Conservation (phyloP, 208 protist species). For the Crithidia fasciculata region DNA sequence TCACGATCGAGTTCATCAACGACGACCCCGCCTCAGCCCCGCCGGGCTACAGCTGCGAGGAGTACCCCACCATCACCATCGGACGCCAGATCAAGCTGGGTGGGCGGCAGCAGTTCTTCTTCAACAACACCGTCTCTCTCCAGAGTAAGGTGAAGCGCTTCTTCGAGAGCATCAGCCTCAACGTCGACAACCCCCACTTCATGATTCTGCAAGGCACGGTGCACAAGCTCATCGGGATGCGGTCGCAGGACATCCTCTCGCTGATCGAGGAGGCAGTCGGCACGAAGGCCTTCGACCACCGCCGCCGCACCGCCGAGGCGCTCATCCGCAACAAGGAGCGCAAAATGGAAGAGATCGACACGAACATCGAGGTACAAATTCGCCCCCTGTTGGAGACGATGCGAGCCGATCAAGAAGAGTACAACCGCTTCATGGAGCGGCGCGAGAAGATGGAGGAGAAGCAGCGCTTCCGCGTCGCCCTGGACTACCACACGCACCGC, state of each 20-base stretch:
- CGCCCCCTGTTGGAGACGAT: slow-evolving; percentile 88
- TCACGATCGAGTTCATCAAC: slow-evolving; percentile 99
- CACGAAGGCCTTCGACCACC: slow-evolving; percentile 99
- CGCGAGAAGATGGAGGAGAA: slow-evolving; percentile 79
- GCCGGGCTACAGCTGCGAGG: slow-evolving; percentile 96
- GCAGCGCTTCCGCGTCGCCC: slow-evolving; percentile 70
- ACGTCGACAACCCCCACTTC: slow-evolving; percentile 99
- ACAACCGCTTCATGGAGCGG: slow-evolving; percentile 68
- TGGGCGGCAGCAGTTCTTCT: slow-evolving; percentile 99
- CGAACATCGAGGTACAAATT: slow-evolving; percentile 88
- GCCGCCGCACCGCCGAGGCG: slow-evolving; percentile 95
- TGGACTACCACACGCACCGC: slow-evolving; percentile 69
- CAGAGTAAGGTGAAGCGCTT: slow-evolving; percentile 98
- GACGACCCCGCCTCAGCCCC: slow-evolving; percentile 94
- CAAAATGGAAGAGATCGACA: slow-evolving; percentile 98
- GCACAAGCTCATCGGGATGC: slow-evolving; percentile 99
- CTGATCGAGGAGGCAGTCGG: slow-evolving; percentile 99
- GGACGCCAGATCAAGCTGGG: slow-evolving; percentile 97
- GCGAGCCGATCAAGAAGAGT: slow-evolving; percentile 89
- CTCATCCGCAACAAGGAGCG: slow-evolving; percentile 99
- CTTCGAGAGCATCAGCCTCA: slow-evolving; percentile 99
- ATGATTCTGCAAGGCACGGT: slow-evolving; percentile 99
- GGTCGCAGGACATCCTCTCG: slow-evolving; percentile 98
- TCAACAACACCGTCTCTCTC: slow-evolving; percentile 98
- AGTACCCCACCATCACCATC: slow-evolving; percentile 97